Base-by-base conservation (phyloP, 192 early-diverging fungal genomes). In the Linnemannia hyalina region DNA sequence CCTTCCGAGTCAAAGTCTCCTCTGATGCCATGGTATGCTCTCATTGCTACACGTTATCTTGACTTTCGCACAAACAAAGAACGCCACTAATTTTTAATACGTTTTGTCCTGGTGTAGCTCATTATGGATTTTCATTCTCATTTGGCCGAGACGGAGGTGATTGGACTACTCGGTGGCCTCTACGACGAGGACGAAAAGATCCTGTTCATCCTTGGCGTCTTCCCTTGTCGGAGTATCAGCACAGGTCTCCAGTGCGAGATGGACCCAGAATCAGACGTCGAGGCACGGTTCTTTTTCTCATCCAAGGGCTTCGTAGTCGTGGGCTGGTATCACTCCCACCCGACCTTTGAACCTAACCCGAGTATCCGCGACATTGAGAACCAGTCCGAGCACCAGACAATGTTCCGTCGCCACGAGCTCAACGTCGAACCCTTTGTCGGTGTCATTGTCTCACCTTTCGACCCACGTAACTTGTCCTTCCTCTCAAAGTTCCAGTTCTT, bases 301-400 rank as follows among this genome's bases (percentile, higher is more conserved):
- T 83, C 82, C 9, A 88, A 90, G 79, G 92, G 92, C 0, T 90
- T 91, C 69, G 83, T 83, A 29, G 95, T 96, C 1, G 97, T 98
- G 42, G 97, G 97, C 70, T 99, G 98, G 98, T 99, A 97, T 90
- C 98, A 99, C 85, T 98, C 97, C 47, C 98, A 99, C 87, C 97
- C 98, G 44, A 95, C 96, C 0, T 99, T 99, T 80, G 96, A 96
- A 54, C 94, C 97, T 7, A 93, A 93, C 52, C 98, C 98, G 47
- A 96, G 95, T 65, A 93, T 97, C 20, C 92, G 96, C 81, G 98
- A 99, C 83, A 95, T 98, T 78, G 95, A 96, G 87, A 98, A 94
- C 77, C 97, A 99, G 89, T 91, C 91, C 68, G 91, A 92, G 2
- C 96, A 99, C 90, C 98, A 99, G 92, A 40, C 90, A 82, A 83